Conservation (phyloP, 2,329 filamentous ascomycete species). For the Alternaria conjuncta region DNA sequence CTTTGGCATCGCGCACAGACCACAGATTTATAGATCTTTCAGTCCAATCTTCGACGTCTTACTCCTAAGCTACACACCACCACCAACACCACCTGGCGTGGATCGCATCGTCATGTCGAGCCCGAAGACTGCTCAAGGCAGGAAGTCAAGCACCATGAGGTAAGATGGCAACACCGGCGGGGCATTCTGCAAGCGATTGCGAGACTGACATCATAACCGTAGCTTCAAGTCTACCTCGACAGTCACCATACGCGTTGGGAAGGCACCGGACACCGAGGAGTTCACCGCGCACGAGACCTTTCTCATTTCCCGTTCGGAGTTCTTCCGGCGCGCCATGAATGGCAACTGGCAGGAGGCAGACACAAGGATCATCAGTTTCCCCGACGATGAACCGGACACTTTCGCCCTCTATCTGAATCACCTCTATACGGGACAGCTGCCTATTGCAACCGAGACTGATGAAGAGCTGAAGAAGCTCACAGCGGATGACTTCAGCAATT, state of each 20-base stretch:
- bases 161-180: neutral
- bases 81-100: neutral
- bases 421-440: constrained; percentile 10
- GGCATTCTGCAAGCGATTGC: neutral
- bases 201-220: neutral
- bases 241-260: constrained; percentile 12
- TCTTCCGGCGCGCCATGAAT: constrained; percentile 22
- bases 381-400: constrained; percentile 7
- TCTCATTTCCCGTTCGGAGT: constrained; percentile 15
- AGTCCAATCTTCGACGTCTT: neutral
- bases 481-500: neutral
- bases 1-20: neutral
- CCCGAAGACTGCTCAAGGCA: neutral
- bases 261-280: neutral
- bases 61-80: neutral
- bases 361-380: constrained; percentile 5
- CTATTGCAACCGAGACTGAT: neutral
- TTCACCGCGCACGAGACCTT: constrained; percentile 19
- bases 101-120: neutral
- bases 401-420: constrained; percentile 20
- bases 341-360: constrained; percentile 18
- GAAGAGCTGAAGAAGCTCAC: neutral
- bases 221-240: neutral
- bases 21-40: neutral
- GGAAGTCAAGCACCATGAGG: neutral